Percentiles rank a stretch among this genome's conserved stretches.
Conservation (phyloP, 805 yeast species). For the Jamesozyma lodderae region DNA sequence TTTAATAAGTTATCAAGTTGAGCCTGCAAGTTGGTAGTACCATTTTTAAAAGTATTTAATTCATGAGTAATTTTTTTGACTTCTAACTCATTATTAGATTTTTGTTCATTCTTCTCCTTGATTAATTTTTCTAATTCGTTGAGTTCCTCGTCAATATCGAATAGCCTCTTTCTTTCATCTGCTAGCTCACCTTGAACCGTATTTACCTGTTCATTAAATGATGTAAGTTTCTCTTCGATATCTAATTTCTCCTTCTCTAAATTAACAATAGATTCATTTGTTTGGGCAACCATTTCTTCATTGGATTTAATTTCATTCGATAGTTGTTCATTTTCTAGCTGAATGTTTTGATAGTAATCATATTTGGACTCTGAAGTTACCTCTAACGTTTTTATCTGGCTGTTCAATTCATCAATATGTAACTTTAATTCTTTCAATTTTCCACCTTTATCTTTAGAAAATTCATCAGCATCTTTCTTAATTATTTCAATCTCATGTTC, state of each 20-base stretch:
- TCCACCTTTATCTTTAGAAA: slow-evolving; percentile 66
- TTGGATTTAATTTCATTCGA: slow-evolving; percentile 44
- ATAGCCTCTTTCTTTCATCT: slow-evolving; percentile 43
- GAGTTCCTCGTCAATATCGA: slow-evolving; percentile 72
- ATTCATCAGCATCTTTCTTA: slow-evolving; percentile 75
- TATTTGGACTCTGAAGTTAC: slow-evolving; percentile 37
- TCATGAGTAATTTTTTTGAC: slow-evolving; percentile 49
- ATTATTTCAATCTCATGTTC: slow-evolving; percentile 40
- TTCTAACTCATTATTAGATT: slow-evolving; percentile 41
- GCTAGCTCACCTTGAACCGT: slow-evolving; percentile 24
- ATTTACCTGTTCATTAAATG: slow-evolving; percentile 16
- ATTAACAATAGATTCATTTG: slow-evolving; percentile 30
- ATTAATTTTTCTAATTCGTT: slow-evolving; percentile 45
- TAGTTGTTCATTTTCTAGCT: slow-evolving; percentile 63
- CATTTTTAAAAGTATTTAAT: slow-evolving; percentile 39
- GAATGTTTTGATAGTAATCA: slow-evolving; percentile 50
- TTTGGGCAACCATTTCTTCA: slow-evolving; percentile 35
- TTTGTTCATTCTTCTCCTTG: slow-evolving; percentile 33
- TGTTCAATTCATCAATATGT: slow-evolving; percentile 39
- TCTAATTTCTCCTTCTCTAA: slow-evolving; percentile 25
- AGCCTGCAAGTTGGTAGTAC: slow-evolving; percentile 30
- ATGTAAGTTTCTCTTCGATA: slow-evolving; percentile 21
- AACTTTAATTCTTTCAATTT: slow-evolving; percentile 58
- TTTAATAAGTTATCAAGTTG: slow-evolving; percentile 39
- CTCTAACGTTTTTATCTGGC: slow-evolving; percentile 32